These are phyloP conservation scores for Trichoderma koningiopsis DNA, from an alignment of 2,329 filamentous ascomycete species.

Conservation along the genomic window DNA sequence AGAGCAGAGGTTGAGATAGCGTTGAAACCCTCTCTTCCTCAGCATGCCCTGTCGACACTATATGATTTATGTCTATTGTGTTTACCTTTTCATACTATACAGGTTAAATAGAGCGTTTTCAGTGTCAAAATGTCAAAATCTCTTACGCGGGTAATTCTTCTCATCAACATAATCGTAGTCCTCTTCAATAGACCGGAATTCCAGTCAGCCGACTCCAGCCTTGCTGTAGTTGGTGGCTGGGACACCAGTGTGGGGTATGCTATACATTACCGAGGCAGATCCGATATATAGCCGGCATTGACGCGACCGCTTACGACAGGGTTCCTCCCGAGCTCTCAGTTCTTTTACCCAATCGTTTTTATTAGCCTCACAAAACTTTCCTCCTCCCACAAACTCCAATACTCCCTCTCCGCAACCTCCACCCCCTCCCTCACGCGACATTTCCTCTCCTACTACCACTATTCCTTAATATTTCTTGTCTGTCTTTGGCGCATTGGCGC, in stretches of 20 bases:
- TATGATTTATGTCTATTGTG: background rate
- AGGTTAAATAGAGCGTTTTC: background rate
- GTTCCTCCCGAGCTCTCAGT: slow-evolving; percentile 29
- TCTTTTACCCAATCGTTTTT: slow-evolving; percentile 32
- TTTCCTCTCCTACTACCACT: slow-evolving; percentile 28
- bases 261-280: slow-evolving; percentile 26
- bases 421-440: slow-evolving; percentile 28
- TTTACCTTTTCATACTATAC: background rate
- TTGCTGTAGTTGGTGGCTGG: background rate
- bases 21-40: background rate
- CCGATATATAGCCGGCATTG: slow-evolving; percentile 31
- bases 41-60: background rate
- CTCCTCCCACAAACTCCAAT: slow-evolving; percentile 30
- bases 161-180: background rate
- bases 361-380: slow-evolving; percentile 41
- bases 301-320: slow-evolving; percentile 30
- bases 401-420: slow-evolving; percentile 29
- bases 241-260: slow-evolving; percentile 4
- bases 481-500: slow-evolving; percentile 28
- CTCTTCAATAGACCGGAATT: background rate
- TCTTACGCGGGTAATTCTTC: background rate
- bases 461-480: slow-evolving; percentile 14
- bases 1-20: background rate
- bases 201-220: background rate
- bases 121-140: background rate